Percentiles rank a stretch among this genome's conserved stretches.
Conservation (phyloP, 1,284 basidiomycete species). For the Chondrostereum purpureum region DNA sequence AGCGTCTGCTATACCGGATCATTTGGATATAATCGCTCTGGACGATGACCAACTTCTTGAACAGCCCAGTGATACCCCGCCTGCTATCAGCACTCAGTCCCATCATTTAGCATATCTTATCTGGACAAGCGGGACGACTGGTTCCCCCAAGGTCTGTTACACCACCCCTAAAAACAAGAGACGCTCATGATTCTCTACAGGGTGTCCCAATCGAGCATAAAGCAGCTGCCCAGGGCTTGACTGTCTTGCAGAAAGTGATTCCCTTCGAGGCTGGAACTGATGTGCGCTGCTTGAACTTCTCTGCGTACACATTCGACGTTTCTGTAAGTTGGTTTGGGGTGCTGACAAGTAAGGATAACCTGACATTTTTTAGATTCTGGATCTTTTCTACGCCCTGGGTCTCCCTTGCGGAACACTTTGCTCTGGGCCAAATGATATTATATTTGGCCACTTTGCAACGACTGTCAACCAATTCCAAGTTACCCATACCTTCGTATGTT, state of each 20-base stretch:
- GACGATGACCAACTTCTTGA: constrained; percentile 5
- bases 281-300: constrained; percentile 11
- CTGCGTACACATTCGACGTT: constrained; percentile 11
- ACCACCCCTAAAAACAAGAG: not conserved
- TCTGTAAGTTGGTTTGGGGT: not conserved
- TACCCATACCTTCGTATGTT: constrained; percentile 10
- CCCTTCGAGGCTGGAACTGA: constrained; percentile 2
- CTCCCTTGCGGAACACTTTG: constrained; percentile 10
- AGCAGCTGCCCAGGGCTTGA: constrained; percentile 9
- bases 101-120: constrained; percentile 23
- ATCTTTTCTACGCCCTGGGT: constrained; percentile 10
- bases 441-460: constrained; percentile 7
- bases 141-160: constrained; percentile 21
- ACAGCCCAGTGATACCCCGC: constrained; percentile 1
- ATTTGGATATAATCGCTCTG: constrained; percentile 5
- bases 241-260: constrained; percentile 8
- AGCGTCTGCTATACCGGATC: constrained; percentile 2
- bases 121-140: constrained; percentile 30
- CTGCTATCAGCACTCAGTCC: constrained; percentile 4
- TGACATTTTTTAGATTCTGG: constrained; percentile 3
- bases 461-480: constrained; percentile 9
- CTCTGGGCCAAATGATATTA: constrained; percentile 6
- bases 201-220: constrained; percentile 11
- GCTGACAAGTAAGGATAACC: not conserved
- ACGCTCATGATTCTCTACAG: constrained; percentile 1